A percentile compares a stretch with the other conserved stretches of the same genome.
These are phyloP conservation scores for Plasmodium gonderi DNA, from an alignment of 169 alveolate species.

Conservation along the genomic window DNA sequence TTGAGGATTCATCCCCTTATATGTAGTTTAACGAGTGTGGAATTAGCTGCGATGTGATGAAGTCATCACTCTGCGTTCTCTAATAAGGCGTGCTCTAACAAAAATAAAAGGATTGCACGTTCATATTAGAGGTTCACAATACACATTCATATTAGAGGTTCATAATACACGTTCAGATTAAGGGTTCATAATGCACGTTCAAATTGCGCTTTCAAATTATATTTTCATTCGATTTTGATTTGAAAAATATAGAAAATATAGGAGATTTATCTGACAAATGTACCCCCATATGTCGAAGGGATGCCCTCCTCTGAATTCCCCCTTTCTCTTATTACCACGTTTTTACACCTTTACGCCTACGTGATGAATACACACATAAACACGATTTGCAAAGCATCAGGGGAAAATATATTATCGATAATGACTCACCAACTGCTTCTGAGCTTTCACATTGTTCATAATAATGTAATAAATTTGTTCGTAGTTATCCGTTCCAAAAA, in stretches of 20 bases:
- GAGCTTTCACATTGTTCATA: constrained; percentile 33
- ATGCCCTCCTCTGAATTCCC: background rate
- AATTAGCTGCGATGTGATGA: no score
- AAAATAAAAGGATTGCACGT: no score
- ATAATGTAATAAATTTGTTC: constrained; percentile 61
- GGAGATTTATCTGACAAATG: background rate
- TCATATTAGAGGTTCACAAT: no score
- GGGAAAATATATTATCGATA: background rate
- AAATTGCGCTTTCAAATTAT: no score
- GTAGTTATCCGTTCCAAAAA: constrained; percentile 45
- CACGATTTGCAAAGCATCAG: background rate
- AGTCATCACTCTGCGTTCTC: no score
- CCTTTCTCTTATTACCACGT: background rate
- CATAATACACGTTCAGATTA: no score
- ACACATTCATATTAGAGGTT: no score
- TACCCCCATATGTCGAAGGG: background rate
- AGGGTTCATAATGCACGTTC: no score
- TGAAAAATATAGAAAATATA: background rate
- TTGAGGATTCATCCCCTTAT: no score
- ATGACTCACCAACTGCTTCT: constrained; percentile 13
- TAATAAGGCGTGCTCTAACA: no score
- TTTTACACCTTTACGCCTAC: background rate
- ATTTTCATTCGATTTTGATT: no score
- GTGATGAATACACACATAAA: background rate
- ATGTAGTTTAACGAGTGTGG: no score